Conservation (phyloP, 768 basidiomycete species). For the Neoboletus magnificus region DNA sequence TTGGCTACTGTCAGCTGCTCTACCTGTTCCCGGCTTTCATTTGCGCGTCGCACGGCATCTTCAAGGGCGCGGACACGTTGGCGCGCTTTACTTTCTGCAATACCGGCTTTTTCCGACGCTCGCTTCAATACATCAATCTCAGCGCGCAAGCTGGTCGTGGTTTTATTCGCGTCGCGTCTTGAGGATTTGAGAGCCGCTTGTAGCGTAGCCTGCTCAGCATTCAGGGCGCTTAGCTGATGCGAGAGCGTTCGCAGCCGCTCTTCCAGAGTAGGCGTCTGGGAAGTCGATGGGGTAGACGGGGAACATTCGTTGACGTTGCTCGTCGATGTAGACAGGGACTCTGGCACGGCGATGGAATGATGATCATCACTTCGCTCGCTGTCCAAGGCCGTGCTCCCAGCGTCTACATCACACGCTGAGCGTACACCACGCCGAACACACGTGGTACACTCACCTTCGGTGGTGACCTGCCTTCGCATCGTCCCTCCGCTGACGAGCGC, state of each 20-base stretch:
- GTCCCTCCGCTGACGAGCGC: slow-evolving; percentile 64
- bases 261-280: slow-evolving; percentile 48
- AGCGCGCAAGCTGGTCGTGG: slow-evolving; percentile 72
- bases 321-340: slow-evolving; percentile 27
- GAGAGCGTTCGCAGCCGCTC: slow-evolving; percentile 66
- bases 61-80: slow-evolving; percentile 88
- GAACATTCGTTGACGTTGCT: slow-evolving; percentile 16
- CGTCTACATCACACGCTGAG: slow-evolving; percentile 13
- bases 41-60: slow-evolving; percentile 81
- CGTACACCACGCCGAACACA: slow-evolving; percentile 2
- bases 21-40: slow-evolving; percentile 47
- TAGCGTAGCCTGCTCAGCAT: slow-evolving; percentile 66
- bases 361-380: slow-evolving; percentile 22
- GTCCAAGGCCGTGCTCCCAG: slow-evolving; percentile 21
- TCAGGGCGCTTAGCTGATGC: slow-evolving; percentile 59
- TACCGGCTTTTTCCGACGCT: slow-evolving; percentile 73
- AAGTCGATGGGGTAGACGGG: slow-evolving; percentile 24
- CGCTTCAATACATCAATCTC: slow-evolving; percentile 86
- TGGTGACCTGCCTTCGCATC: slow-evolving; percentile 63
- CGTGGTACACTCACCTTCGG: slow-evolving; percentile 46
- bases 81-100: slow-evolving; percentile 72
- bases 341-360: slow-evolving; percentile 5
- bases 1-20: slow-evolving; percentile 39
- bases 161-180: slow-evolving; percentile 79
- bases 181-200: slow-evolving; percentile 69